phyloP scores from a whole-genome alignment of 805 yeast species.

The Candida sakaeoensis region DNA sequence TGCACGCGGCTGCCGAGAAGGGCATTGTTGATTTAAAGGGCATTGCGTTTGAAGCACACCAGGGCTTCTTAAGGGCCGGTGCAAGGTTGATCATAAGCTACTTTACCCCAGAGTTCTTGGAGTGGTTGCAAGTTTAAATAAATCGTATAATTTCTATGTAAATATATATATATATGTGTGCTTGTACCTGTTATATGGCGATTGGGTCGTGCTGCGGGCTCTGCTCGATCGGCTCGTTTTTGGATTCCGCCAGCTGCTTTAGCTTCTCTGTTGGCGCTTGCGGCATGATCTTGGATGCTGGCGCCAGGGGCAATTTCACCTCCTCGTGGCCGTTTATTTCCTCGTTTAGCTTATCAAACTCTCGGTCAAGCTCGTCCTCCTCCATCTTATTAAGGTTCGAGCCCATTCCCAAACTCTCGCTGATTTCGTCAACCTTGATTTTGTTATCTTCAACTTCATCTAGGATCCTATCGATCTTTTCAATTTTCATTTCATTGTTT shows the following conservation, averaged over 20 bases:
- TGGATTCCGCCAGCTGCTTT: constrained; percentile 13
- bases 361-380: constrained; percentile 66
- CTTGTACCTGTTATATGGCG: constrained; percentile 16
- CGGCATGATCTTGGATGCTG: constrained; percentile 20
- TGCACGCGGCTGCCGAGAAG: constrained; percentile 97
- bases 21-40: constrained; percentile 82
- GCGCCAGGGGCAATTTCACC: constrained; percentile 15
- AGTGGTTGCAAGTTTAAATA: constrained; percentile 58
- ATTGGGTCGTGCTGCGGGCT: constrained; percentile 13
- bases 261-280: constrained; percentile 22
- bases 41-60: constrained; percentile 82
- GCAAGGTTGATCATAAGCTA: constrained; percentile 88
- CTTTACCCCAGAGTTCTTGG: constrained; percentile 93
- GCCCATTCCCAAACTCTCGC: constrained; percentile 47
- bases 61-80: constrained; percentile 93
- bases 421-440: constrained; percentile 71
- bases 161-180: not conserved
- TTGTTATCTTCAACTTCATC: constrained; percentile 84
- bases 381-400: constrained; percentile 38
- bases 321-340: constrained; percentile 31
- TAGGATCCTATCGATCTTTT: constrained; percentile 74
- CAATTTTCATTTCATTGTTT: constrained; percentile 74
- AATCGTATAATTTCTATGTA: no score
- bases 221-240: no score
- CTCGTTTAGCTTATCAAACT: constrained; percentile 47